Base-by-base conservation (phyloP, 2,329 filamentous ascomycete species). In the Penicillium sp. region DNA sequence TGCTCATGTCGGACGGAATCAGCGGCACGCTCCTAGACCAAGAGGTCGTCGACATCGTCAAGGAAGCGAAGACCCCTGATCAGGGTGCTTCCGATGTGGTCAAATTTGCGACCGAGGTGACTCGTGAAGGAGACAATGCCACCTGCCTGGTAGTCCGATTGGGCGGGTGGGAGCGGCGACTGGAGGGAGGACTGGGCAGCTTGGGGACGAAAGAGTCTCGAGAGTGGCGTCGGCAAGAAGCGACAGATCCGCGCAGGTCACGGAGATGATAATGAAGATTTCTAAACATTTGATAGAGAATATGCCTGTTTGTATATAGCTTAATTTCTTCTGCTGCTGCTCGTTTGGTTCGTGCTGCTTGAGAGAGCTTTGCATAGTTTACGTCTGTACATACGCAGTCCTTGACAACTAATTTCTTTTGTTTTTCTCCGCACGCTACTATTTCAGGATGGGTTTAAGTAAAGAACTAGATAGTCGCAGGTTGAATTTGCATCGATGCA, bases 31-130 rank as follows among this genome's bases (percentile, higher is more conserved):
- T 97, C 19, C 82, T 79, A 48, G 93, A 98, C 64, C 91, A 97
- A 71, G 93, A 98, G 71, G 88, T 97, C 54, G 90, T 96, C 28
- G 93, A 98, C 65, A 83, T 97, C 29, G 78, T 97, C 61, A 97
- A 97, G 69, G 93, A 98, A 70, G 87, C 89, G 4, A 83, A 78
- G 63, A 97, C 91, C 0, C 93, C 93, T 0, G 91, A 95, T 58
- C 82, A 95, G 65, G 93, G 83, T 3, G 83, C 88, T 1, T 78
- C 77, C 51, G 82, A 84, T 53, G 80, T 98, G 7, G 88, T 95
- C 24, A 81, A 81, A 49, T 96, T 93, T 68, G 89, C 91, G 0
- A 93, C 87, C 0, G 93, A 97, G 70, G 86, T 95, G 4, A 83
- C 80, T 22, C 75, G 65, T 3, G 76, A 80, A 41, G 80, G 77